Conservation (phyloP, 208 protist species). For the Tritrichomonas musculus region DNA sequence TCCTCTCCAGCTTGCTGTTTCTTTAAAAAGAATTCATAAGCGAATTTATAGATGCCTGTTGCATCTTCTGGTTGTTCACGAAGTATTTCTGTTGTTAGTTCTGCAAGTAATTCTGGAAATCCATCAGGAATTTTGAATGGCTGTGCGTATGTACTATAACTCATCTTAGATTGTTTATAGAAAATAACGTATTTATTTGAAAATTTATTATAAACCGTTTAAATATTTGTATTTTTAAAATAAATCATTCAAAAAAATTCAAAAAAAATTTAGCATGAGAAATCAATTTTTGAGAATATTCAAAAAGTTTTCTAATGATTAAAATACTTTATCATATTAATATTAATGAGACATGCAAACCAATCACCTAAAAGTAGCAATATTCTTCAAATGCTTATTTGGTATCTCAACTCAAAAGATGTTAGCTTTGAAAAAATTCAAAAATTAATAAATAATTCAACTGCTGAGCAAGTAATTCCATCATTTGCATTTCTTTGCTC, state of each 20-base stretch:
- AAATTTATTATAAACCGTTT: no score
- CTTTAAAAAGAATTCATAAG: neutral
- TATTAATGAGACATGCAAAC: no score
- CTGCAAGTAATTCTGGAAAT: neutral
- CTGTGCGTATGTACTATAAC: neutral
- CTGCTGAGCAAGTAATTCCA: neutral
- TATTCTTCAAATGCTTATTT: neutral
- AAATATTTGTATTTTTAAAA: no score
- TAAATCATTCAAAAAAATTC: no score
- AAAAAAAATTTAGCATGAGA: no score
- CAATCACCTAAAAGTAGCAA: no score
- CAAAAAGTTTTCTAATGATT: no score
- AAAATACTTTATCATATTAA: no score
- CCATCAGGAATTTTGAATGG: constrained; percentile 30
- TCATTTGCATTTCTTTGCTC: neutral
- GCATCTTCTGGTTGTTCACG: constrained; percentile 21
- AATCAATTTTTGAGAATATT: no score
- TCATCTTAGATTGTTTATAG: neutral
- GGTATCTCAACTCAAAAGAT: neutral
- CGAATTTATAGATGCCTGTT: constrained; percentile 10
- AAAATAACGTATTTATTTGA: neutral
- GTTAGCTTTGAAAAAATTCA: neutral
- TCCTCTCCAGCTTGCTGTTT: neutral
- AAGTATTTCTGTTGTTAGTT: constrained; percentile 30
- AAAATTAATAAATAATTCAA: neutral